Evolutionary conservation across 1,139 yeast genomes (phyloP), one percentile per base, ranked within the genome.

Genomic region (Pichia norvegensis): DNA sequence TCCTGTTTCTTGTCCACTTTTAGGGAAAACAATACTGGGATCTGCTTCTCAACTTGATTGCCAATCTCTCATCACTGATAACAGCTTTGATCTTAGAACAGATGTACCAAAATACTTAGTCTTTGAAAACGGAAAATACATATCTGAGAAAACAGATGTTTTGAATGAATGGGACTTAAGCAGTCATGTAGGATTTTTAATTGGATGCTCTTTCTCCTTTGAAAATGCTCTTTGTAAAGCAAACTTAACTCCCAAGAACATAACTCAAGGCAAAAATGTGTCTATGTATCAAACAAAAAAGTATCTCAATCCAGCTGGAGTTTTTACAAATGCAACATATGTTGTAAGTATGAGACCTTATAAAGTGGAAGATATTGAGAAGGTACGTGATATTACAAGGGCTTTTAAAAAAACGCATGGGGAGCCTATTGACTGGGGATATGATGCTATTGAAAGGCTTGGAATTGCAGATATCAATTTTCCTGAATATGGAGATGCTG

Each of bases 381-480:
- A 14, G 14, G 46, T 44, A 13, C 40, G 46, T 29, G 11, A 19
- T 11, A 13, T 44, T 11, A 44, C 46, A 13, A 40, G 43, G 36
- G 17, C 21, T 13, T 44, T 44, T 20, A 36, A 14, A 16, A 29
- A 23, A 27, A 44, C 43, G 11, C 43, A 44, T 35, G 46, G 43
- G 5, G 46, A 44, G 19, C 46, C 46, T n/a, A 44, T 44, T 22
- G 46, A 44, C 36, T 44, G 46, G 43, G 46, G 43, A 2, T 40
- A 22, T 33, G 43, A 44, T 20, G 43, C 46, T n/a, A 21, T 44
- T 23, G 33, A 29, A 14, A 37, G 46, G 14, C 31, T 44, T n/a
- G 46, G 46, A 4, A 40, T 44, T 27, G 16, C 17, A 2, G 35
- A 40, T 13, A 25, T 44, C 10, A 27, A 16, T 2, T 6, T 14